Evolutionary conservation across 495 filamentous ascomycete species (phyloP).

Genomic region (Letharia columbiana): DNA sequence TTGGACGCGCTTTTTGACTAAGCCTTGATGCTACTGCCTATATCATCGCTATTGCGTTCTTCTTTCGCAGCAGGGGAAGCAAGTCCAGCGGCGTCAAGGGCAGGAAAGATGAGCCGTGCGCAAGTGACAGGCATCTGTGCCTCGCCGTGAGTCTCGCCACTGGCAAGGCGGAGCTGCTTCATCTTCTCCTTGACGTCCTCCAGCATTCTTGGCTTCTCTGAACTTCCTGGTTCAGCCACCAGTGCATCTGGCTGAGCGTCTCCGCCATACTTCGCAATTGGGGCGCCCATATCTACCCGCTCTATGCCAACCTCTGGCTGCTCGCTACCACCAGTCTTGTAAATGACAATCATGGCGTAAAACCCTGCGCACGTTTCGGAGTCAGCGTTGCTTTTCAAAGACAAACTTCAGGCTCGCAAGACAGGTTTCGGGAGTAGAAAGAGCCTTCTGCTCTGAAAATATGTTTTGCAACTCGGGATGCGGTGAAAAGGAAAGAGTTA

Average conservation of each 20-base stretch:
- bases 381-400: too few relatives aligned
- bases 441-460: too few relatives aligned
- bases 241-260: not conserved
- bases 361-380: constrained; percentile 20
- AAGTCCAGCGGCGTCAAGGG: not conserved
- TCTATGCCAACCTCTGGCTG: constrained; percentile 1
- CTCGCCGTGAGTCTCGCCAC: constrained; percentile 5
- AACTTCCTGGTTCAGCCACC: not conserved
- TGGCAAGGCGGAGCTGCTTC: constrained; percentile 1
- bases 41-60: not conserved
- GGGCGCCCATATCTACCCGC: not conserved
- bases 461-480: too few relatives aligned
- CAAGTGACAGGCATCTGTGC: constrained; percentile 3
- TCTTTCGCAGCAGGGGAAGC: not conserved
- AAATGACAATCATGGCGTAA: constrained; percentile 26
- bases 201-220: not conserved
- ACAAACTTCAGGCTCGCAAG: too few relatives aligned
- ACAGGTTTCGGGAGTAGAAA: too few relatives aligned
- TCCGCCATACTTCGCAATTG: constrained; percentile 6
- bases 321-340: constrained; percentile 19
- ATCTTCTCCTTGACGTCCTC: constrained; percentile 1
- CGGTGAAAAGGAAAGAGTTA: too few relatives aligned
- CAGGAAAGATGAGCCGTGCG: not conserved
- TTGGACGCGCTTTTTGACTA: constrained; percentile 33
- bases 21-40: not conserved